Conservation (phyloP, 1,284 basidiomycete genomes). For the Golubevia sp. region DNA sequence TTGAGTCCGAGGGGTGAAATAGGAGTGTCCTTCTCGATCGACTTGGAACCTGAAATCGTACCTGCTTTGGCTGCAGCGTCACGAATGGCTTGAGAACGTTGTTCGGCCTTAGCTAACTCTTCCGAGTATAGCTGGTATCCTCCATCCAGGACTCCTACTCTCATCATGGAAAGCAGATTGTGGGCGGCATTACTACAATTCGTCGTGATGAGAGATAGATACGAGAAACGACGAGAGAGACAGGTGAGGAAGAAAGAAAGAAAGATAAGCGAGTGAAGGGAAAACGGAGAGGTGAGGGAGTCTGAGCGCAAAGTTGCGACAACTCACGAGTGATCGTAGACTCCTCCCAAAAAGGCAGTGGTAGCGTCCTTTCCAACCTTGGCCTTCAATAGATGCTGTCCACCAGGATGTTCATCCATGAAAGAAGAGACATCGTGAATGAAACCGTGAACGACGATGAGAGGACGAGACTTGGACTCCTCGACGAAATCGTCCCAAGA, state of each 20-base stretch:
- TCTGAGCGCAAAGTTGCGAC: not conserved
- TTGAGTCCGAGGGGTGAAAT: not conserved
- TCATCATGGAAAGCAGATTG: constrained; percentile 58
- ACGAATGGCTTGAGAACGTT: constrained; percentile 7
- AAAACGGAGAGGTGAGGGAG: not conserved
- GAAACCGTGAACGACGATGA: constrained; percentile 54
- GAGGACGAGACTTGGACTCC: constrained; percentile 51
- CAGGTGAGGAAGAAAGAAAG: not conserved
- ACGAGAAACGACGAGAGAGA: not conserved
- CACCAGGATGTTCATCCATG: constrained; percentile 58
- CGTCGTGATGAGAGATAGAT: not conserved
- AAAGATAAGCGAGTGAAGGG: not conserved
- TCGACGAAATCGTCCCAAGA: constrained; percentile 58
- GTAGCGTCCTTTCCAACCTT: constrained; percentile 58
- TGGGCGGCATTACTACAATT: constrained; percentile 57
- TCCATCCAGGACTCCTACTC: constrained; percentile 56
- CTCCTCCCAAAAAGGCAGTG: constrained; percentile 54
- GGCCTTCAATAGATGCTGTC: constrained; percentile 41
- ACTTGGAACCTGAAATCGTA: not conserved
- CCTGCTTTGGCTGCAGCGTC: not conserved
- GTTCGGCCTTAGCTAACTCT: constrained; percentile 25
- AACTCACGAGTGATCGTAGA: constrained; percentile 60
- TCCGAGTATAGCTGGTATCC: constrained; percentile 53
- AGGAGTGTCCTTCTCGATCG: not conserved
- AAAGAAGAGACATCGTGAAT: constrained; percentile 56